A percentile compares a stretch with the other conserved stretches of the same genome.
phyloP scores from a whole-genome alignment of 139 green algal genomes.

The Monoraphidium neglectum region DNA sequence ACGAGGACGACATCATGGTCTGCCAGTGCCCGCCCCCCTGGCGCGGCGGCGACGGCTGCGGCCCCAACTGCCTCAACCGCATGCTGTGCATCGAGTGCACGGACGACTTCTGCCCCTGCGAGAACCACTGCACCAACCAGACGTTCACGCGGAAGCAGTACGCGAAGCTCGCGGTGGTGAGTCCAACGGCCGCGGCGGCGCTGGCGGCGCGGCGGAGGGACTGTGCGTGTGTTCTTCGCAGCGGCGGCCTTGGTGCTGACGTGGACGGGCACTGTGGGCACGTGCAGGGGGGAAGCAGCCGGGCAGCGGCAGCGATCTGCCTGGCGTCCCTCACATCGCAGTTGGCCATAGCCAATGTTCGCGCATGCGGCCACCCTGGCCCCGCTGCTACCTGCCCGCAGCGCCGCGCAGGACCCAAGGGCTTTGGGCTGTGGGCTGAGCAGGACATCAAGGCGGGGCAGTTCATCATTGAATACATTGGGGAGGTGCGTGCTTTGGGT shows the following conservation, averaged over 20 bases:
- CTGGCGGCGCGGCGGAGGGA: no score
- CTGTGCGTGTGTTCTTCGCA: no score
- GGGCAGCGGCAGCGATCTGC: no score
- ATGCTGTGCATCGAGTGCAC: slow-evolving; percentile 93
- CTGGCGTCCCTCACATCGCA: no score
- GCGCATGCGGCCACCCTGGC: no score
- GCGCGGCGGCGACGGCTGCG: slow-evolving; percentile 74
- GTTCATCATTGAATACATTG: slow-evolving; percentile 98
- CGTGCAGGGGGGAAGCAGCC: no score
- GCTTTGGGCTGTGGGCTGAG: slow-evolving; percentile 85
- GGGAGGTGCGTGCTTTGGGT: slow-evolving; percentile 52
- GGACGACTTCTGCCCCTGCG: slow-evolving; percentile 88
- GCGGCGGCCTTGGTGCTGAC: no score
- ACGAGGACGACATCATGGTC: slow-evolving; percentile 96
- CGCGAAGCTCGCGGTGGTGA: slow-evolving; percentile 75
- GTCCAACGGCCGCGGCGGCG: no score
- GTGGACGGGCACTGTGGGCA: no score
- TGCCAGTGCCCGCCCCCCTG: slow-evolving; percentile 83
- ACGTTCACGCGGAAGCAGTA: slow-evolving; percentile 87
- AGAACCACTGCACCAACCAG: slow-evolving; percentile 91
- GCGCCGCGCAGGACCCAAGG: slow-evolving; percentile 82
- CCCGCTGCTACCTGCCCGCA: slow-evolving; percentile 31
- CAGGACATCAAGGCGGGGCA: slow-evolving; percentile 78
- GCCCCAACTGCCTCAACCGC: slow-evolving; percentile 93
- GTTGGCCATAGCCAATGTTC: no score